Percentiles rank a stretch among this genome's conserved stretches.
These are phyloP conservation scores for Meira miltonrushii DNA, from an alignment of 1,284 basidiomycete species.

Conservation along the genomic window DNA sequence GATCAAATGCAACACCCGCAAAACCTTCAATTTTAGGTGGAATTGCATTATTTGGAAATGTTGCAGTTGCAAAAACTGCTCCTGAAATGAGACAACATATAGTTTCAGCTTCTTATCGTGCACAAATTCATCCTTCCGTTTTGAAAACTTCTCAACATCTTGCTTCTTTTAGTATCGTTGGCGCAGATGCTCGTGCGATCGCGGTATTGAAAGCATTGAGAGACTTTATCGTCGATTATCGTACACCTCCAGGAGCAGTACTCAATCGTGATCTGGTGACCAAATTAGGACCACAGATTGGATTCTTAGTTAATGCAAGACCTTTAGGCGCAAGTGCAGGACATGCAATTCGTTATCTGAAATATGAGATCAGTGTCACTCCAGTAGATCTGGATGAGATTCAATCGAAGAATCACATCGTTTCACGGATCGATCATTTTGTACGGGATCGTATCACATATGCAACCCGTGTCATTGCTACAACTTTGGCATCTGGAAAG, in stretches of 20 bases:
- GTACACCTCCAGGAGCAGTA: constrained; percentile 44
- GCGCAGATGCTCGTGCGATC: constrained; percentile 46
- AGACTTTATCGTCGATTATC: constrained; percentile 49
- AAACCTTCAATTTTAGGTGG: constrained; percentile 7
- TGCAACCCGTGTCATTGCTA: constrained; percentile 87
- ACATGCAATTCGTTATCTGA: constrained; percentile 87
- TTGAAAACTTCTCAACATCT: constrained; percentile 37
- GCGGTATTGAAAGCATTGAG: constrained; percentile 43
- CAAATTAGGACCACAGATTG: constrained; percentile 65
- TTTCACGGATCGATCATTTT: constrained; percentile 83
- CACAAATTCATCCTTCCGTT: constrained; percentile 45
- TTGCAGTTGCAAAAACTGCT: constrained; percentile 17
- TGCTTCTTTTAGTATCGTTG: constrained; percentile 41
- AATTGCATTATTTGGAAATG: constrained; percentile 44
- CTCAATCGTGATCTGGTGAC: constrained; percentile 47
- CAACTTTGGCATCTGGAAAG: constrained; percentile 74
- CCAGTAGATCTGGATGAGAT: constrained; percentile 88
- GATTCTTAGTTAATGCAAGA: constrained; percentile 75
- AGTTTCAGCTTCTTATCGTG: constrained; percentile 2
- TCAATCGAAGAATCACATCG: constrained; percentile 80
- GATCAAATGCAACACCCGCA: background rate
- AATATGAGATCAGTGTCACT: constrained; percentile 87
- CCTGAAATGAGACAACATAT: constrained; percentile 2
- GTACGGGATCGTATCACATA: constrained; percentile 88
- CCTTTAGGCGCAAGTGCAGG: constrained; percentile 94